phyloP scores from a whole-genome alignment of 495 filamentous ascomycete genomes.

The Pseudomonodictys pantanalensis region DNA sequence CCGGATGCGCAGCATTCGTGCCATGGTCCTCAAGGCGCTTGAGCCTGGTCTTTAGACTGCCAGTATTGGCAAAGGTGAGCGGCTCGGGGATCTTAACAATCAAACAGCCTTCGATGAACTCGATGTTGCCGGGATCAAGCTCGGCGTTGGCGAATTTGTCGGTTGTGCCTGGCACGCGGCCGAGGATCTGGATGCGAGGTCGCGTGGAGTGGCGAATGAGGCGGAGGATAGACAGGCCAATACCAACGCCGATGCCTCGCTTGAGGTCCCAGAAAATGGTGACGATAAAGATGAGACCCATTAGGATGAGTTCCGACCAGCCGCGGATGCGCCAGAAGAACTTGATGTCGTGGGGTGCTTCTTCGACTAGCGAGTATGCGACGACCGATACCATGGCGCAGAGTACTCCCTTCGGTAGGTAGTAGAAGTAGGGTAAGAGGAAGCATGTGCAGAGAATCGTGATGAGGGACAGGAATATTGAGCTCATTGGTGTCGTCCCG shows the following conservation, averaged over 20 bases:
- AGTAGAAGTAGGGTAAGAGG: constrained; percentile 88
- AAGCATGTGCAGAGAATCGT: constrained; percentile 76
- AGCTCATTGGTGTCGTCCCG: constrained; percentile 88
- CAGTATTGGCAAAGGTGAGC: constrained; percentile 95
- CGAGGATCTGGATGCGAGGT: constrained; percentile 94
- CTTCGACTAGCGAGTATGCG: constrained; percentile 90
- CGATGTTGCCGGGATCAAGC: constrained; percentile 67
- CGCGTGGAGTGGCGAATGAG: constrained; percentile 87
- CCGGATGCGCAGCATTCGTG: constrained; percentile 77
- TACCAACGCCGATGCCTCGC: constrained; percentile 78
- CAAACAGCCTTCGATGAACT: constrained; percentile 85
- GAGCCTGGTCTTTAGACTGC: constrained; percentile 80
- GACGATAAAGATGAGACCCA: constrained; percentile 81
- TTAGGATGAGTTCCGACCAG: constrained; percentile 78
- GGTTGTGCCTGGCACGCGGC: constrained; percentile 74
- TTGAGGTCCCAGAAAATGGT: constrained; percentile 76
- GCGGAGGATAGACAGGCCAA: constrained; percentile 81
- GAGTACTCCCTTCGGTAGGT: constrained; percentile 93
- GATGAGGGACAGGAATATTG: constrained; percentile 75
- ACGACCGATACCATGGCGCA: constrained; percentile 95
- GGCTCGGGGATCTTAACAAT: constrained; percentile 98
- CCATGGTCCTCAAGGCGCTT: constrained; percentile 85
- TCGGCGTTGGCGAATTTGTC: constrained; percentile 87
- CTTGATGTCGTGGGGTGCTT: constrained; percentile 82
- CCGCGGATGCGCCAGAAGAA: constrained; percentile 88